Conservation (phyloP, 2,329 filamentous ascomycete species). For the Clarireedia homoeocarpa region DNA sequence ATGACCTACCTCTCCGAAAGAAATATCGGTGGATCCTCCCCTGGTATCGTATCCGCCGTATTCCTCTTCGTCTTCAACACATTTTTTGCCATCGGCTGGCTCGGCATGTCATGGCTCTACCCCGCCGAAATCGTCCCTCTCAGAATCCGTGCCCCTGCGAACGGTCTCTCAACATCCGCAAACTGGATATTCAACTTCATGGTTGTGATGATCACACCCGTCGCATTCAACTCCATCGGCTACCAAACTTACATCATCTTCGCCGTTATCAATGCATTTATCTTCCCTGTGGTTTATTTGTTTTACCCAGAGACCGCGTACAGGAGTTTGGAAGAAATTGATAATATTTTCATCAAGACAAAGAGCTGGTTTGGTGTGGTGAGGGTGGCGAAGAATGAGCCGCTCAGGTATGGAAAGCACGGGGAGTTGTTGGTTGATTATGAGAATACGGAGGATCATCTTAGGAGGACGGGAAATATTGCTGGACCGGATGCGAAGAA, state of each 20-base stretch:
- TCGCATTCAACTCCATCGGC: slow-evolving; percentile 41
- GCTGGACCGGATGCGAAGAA: neutral
- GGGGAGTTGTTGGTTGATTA: slow-evolving; percentile 3
- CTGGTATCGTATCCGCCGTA: slow-evolving; percentile 18
- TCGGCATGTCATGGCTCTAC: slow-evolving; percentile 37
- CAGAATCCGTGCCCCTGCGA: slow-evolving; percentile 46
- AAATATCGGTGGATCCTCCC: slow-evolving; percentile 9
- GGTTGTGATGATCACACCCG: slow-evolving; percentile 29
- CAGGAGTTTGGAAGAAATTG: slow-evolving; percentile 4
- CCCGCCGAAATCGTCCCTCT: slow-evolving; percentile 49
- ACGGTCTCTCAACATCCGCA: slow-evolving; percentile 40
- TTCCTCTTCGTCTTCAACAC: slow-evolving; percentile 44
- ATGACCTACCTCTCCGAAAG: slow-evolving; percentile 35
- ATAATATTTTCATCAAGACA: neutral
- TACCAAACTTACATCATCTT: slow-evolving; percentile 51
- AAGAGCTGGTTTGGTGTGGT: neutral
- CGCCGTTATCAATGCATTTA: slow-evolving; percentile 39
- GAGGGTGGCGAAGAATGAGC: neutral
- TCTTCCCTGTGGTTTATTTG: slow-evolving; percentile 36
- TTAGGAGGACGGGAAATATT: neutral
- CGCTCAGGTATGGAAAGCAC: neutral
- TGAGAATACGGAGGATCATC: neutral
- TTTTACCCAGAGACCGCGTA: slow-evolving; percentile 44
- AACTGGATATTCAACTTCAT: slow-evolving; percentile 46
- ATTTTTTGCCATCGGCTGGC: slow-evolving; percentile 45